A percentile compares a stretch with the other conserved stretches of the same genome.
Conservation (phyloP, 129 eudicot species). For the Mikania micrantha region DNA sequence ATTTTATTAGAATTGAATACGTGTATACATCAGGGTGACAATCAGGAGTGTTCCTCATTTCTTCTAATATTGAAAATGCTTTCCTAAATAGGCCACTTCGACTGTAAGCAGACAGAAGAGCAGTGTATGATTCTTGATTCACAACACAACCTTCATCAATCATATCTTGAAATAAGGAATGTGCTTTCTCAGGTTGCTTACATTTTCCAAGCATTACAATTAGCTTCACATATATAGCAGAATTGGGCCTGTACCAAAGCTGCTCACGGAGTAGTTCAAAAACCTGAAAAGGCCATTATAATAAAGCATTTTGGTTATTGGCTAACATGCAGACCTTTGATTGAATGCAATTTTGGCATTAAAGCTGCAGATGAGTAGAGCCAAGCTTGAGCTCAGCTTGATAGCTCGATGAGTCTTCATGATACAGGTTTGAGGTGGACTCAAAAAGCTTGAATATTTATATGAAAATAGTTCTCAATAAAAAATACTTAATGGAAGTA, state of each 20-base stretch:
- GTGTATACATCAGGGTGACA: constrained; percentile 86
- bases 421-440: no score
- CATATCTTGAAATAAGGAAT: constrained; percentile 63
- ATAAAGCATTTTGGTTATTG: no score
- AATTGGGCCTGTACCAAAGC: constrained; percentile 83
- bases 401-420: no score
- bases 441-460: no score
- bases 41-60: constrained; percentile 59
- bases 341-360: no score
- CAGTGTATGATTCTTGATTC: constrained; percentile 76
- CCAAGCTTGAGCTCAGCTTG: no score
- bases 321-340: no score
- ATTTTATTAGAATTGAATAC: constrained; percentile 84
- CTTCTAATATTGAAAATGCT: constrained; percentile 71
- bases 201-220: constrained; percentile 98
- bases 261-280: constrained; percentile 94
- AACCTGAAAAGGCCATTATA: constrained; percentile 79
- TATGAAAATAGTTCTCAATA: no score
- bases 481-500: no score
- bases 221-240: constrained; percentile 78
- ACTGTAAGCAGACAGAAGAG: constrained; percentile 88
- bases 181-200: constrained; percentile 91
- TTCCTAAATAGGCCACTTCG: constrained; percentile 69
- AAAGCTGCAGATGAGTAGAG: no score
- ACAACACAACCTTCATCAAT: constrained; percentile 77